Evolutionary conservation across 129 eudicot genomes (phyloP).

Genomic region (Apium graveolens): DNA sequence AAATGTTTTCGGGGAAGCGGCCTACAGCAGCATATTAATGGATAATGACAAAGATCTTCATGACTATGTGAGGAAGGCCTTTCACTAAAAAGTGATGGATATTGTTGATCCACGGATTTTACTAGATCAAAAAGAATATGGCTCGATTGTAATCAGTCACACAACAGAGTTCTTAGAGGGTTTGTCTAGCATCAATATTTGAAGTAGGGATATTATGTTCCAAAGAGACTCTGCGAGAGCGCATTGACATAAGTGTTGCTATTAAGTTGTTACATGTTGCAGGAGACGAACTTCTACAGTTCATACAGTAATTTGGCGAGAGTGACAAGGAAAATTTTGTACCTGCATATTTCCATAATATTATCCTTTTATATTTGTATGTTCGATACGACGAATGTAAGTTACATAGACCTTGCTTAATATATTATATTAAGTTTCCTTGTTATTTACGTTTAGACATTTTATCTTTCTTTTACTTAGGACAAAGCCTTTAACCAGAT

Average conservation of each 20-base stretch:
- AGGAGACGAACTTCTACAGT: not conserved
- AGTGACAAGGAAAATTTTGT: not conserved
- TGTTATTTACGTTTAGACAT: too few relatives aligned
- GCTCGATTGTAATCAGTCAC: not conserved
- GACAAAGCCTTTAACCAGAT: too few relatives aligned
- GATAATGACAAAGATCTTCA: conserved; percentile 21
- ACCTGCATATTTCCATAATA: too few relatives aligned
- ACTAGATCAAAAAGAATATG: not conserved
- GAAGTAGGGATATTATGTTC: conserved; percentile 30
- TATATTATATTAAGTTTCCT: too few relatives aligned
- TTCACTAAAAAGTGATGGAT: conserved; percentile 16
- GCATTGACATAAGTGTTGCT: conserved; percentile 20
- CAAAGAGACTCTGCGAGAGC: conserved; percentile 20
- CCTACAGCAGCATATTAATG: conserved; percentile 23
- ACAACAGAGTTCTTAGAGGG: conserved; percentile 7
- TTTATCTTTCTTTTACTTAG: too few relatives aligned
- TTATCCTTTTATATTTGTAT: too few relatives aligned
- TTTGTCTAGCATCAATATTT: conserved; percentile 16
- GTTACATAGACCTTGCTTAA: too few relatives aligned
- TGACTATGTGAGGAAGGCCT: conserved; percentile 6
- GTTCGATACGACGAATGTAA: too few relatives aligned
- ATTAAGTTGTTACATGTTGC: conserved; percentile 8
- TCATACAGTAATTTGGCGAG: not conserved
- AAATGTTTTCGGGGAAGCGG: conserved; percentile 30
- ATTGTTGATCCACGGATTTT: conserved; percentile 18